Conservation (phyloP, 306 rosid species). For the Vigna hirtella region DNA sequence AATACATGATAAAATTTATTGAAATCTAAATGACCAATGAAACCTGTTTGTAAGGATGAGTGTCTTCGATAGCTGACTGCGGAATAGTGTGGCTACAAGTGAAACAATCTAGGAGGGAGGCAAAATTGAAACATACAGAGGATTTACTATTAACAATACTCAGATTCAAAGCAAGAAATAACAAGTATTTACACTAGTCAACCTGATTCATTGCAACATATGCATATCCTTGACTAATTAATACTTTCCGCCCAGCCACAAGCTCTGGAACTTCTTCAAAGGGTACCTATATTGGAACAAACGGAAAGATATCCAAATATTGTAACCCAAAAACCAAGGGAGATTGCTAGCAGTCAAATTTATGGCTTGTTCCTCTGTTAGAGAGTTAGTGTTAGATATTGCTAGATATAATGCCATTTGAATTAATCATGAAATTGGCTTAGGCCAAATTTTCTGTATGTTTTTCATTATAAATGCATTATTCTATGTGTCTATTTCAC, state of each 20-base stretch:
- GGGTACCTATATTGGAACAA: slow-evolving; percentile 70
- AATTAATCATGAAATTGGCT: too few species aligned
- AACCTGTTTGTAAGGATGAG: slow-evolving; percentile 91
- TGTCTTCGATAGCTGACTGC: slow-evolving; percentile 82
- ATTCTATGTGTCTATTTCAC: too few species aligned
- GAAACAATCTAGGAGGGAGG: slow-evolving; percentile 70
- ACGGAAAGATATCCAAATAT: slow-evolving; percentile 26
- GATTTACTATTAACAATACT: slow-evolving; percentile 29
- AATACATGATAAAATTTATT: slow-evolving; percentile 28
- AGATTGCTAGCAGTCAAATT: not conserved
- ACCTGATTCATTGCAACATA: slow-evolving; percentile 92
- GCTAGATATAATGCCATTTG: too few species aligned
- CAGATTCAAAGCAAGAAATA: slow-evolving; percentile 12
- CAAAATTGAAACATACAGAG: slow-evolving; percentile 35
- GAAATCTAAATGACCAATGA: slow-evolving; percentile 35
- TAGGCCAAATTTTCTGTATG: too few species aligned
- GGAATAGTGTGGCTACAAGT: slow-evolving; percentile 78
- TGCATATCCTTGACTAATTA: slow-evolving; percentile 80
- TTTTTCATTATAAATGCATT: too few species aligned
- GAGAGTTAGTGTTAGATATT: not conserved
- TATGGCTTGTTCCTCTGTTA: not conserved
- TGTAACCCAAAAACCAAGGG: slow-evolving; percentile 28
- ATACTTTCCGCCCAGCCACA: slow-evolving; percentile 85
- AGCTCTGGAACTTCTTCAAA: slow-evolving; percentile 98
- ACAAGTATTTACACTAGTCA: slow-evolving; percentile 37